Conservation (phyloP, 2,329 filamentous ascomycete species). For the Pseudogymnoascus sp. region DNA sequence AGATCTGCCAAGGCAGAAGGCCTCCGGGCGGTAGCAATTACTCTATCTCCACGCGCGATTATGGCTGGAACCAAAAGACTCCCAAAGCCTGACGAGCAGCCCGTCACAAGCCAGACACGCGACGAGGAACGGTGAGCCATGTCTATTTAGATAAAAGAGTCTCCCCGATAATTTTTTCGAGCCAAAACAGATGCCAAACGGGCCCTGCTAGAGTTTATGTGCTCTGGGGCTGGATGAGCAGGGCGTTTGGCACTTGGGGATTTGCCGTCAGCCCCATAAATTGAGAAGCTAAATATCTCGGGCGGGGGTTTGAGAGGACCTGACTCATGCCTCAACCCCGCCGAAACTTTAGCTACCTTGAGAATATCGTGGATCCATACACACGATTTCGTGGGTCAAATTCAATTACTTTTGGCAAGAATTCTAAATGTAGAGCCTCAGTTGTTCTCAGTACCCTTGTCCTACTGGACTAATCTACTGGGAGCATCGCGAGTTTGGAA, state of each 20-base stretch:
- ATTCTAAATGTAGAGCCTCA: background rate
- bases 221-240: background rate
- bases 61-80: conserved; percentile 12
- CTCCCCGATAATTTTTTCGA: background rate
- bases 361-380: background rate
- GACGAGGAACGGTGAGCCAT: background rate
- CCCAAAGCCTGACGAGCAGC: conserved; percentile 19
- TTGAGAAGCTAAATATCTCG: background rate
- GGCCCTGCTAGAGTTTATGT: background rate
- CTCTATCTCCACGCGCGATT: conserved; percentile 14
- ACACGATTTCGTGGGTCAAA: background rate
- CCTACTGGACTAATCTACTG: background rate
- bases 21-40: conserved; percentile 15
- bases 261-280: background rate
- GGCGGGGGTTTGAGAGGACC: background rate
- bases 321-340: background rate
- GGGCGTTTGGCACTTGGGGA: background rate
- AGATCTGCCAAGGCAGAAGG: background rate
- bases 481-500: background rate
- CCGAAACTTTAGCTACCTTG: background rate
- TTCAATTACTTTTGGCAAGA: background rate
- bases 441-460: background rate
- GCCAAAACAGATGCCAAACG: background rate
- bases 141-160: background rate
- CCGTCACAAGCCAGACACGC: conserved; percentile 19